A percentile compares a stretch with the other conserved stretches of the same genome.
These are phyloP conservation scores for Pleurozium schreberi DNA, from an alignment of 225 moss, liverwort and hornwort genomes.

Conservation along the genomic window DNA sequence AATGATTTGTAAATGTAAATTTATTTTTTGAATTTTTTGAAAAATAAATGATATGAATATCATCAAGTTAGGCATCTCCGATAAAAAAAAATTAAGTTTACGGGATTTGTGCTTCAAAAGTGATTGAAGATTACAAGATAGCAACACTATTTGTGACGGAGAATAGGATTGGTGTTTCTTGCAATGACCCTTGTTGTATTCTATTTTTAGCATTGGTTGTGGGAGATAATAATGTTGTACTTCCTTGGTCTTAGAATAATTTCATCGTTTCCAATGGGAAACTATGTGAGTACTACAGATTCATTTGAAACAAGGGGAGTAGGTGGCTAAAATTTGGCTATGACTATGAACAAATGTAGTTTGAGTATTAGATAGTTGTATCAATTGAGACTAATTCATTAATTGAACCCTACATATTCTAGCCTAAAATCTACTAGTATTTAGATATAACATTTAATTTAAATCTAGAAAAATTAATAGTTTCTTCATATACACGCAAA, in stretches of 20 bases:
- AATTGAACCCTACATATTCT: background rate
- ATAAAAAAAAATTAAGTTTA: too few relatives aligned
- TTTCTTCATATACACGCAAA: background rate
- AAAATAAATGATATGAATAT: too few relatives aligned
- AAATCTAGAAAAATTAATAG: too few relatives aligned
- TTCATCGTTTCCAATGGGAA: background rate
- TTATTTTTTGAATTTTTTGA: too few relatives aligned
- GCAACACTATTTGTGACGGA: too few relatives aligned
- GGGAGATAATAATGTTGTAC: too few relatives aligned
- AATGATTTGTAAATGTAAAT: too few relatives aligned
- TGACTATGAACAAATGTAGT: background rate
- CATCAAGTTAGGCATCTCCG: too few relatives aligned
- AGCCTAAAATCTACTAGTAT: background rate
- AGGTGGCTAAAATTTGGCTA: background rate
- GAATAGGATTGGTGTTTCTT: too few relatives aligned
- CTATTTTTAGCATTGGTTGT: background rate
- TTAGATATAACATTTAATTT: background rate
- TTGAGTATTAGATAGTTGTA: background rate
- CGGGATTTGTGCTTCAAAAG: too few relatives aligned
- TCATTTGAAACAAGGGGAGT: background rate
- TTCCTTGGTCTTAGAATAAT: background rate
- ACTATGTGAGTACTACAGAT: fast-evolving
- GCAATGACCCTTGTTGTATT: background rate
- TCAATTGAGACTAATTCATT: fast-evolving
- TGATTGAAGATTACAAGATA: too few relatives aligned